Evolutionary conservation across 176 grass and related monocot genomes (phyloP), one percentile per base, ranked within the genome.

Genomic region (Elymus sibiricus): DNA sequence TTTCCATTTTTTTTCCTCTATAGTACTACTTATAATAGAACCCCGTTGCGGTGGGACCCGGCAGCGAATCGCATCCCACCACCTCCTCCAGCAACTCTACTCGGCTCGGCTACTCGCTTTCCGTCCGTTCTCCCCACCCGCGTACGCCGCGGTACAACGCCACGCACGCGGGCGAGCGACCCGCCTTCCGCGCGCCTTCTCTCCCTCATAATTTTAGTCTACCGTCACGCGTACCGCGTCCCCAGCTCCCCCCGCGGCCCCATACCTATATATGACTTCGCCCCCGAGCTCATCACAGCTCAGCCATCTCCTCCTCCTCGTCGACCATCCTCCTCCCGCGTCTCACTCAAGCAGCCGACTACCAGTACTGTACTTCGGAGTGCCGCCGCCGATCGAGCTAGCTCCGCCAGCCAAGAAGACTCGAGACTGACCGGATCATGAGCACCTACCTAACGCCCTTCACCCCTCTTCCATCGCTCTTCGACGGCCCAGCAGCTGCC

Each of bases 391-490:
- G 49, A 19, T 53, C 49, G 16, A 59, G 7, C 32, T 31, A 78
- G 76, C 76, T 62, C 40, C 5, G 56, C 15, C 40, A 46, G 70
- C 11, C 59, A 24, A 21, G 32, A 24, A 21, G 32, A 22, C 74
- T 79, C 5, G 47, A 53, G 49, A 28, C 64, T 8, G 27, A 35
- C 35, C 72, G 9, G 72, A 75, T 29, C 76, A 83, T 79, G 35
- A 67, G 66, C 61, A 77, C 86, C 16, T 80, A 66, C 62, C 68
- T 81, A 44, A 73, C 78, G 38, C 82, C 87, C 61, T 26, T 82
- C 78, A 76, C 90, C n/a, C 49, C 80, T 27, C 55, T 80, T 4
- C 74, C 79, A 0, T 68, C 84, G 64, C 69, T 88, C 85, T 79
- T 84, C 10, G 65, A 85, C 75, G 81, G 11, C 28, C 43, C 17